phyloP scores from a whole-genome alignment of 108 stramenopile species.

The Ochromonas danica region DNA sequence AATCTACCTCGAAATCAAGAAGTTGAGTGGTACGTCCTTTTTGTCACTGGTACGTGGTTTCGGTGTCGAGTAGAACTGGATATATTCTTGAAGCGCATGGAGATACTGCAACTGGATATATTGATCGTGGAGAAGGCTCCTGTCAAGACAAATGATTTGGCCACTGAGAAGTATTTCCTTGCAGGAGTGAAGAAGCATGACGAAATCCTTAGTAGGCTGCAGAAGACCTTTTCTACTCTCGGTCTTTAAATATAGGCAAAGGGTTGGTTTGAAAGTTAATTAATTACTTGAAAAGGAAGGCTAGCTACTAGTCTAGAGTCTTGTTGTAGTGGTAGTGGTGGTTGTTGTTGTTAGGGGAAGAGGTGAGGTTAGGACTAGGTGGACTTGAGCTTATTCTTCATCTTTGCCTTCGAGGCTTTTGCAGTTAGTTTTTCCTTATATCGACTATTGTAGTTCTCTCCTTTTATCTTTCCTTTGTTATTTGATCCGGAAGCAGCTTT shows the following conservation, averaged over 20 bases:
- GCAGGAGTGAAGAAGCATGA: background rate
- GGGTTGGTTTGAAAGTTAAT: no score
- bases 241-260: background rate
- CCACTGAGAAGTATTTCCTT: constrained; percentile 27
- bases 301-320: no score
- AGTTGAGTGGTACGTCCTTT: constrained; percentile 15
- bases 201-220: background rate
- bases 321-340: no score
- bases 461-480: background rate
- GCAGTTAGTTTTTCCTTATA: background rate
- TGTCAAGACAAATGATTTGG: background rate
- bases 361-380: no score
- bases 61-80: no score
- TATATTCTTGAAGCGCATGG: no score
- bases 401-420: background rate
- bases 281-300: no score
- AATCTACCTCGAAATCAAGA: constrained; percentile 16
- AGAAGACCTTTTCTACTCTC: background rate
- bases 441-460: background rate
- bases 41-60: background rate
- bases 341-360: no score
- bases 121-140: background rate
- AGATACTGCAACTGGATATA: no score
- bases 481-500: background rate
- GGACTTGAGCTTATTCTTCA: constrained; percentile 2